phyloP scores from a whole-genome alignment of 306 rosid species.

The Trichosanthes cucumerina region DNA sequence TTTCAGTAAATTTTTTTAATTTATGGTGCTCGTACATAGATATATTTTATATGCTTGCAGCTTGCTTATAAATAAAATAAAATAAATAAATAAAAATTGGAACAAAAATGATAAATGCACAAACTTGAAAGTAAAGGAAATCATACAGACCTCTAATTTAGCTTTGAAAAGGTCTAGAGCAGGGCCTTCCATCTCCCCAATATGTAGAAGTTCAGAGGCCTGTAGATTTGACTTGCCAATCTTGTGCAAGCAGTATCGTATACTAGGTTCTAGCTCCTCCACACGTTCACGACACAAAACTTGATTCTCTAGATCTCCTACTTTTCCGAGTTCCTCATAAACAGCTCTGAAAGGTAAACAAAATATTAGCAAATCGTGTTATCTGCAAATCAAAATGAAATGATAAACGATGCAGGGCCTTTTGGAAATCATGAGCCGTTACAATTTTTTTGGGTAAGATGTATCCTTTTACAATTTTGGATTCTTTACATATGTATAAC shows the following conservation, averaged over 20 bases:
- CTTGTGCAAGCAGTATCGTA: conserved; percentile 86
- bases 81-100: not conserved
- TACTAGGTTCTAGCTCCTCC: conserved; percentile 96
- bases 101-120: not conserved
- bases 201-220: conserved; percentile 81
- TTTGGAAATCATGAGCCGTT: not conserved
- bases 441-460: not conserved
- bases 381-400: not conserved
- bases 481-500: not conserved
- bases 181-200: conserved; percentile 99
- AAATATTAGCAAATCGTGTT: not conserved
- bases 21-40: not conserved
- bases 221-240: conserved; percentile 84
- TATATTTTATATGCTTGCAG: not conserved
- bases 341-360: conserved; percentile 53
- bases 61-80: not conserved
- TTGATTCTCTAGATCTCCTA: conserved; percentile 93
- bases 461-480: not conserved
- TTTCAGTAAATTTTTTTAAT: not conserved
- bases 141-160: conserved; percentile 73
- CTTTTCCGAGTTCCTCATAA: conserved; percentile 89
- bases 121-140: not conserved
- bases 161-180: conserved; percentile 95
- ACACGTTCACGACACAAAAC: conserved; percentile 91
- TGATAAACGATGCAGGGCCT: not conserved